phyloP scores from a whole-genome alignment of 768 basidiomycete genomes.

The Panus rudis region DNA sequence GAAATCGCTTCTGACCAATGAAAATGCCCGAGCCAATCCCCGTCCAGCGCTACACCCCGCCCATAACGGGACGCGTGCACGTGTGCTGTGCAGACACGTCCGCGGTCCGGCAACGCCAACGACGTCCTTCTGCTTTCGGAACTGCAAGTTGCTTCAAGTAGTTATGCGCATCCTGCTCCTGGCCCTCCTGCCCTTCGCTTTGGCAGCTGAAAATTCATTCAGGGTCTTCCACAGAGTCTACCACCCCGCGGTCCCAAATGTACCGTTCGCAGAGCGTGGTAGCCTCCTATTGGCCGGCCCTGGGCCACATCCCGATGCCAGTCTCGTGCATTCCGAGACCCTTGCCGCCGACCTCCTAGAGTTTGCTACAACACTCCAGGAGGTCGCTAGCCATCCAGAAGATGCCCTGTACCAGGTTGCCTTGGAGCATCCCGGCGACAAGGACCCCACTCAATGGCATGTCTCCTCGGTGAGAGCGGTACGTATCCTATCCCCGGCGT shows the following conservation, averaged over 20 bases:
- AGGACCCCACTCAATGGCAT: slow-evolving; percentile 41
- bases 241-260: slow-evolving; percentile 33
- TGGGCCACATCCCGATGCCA: slow-evolving; percentile 8
- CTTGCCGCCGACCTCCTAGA: slow-evolving; percentile 39
- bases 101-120: too few relatives aligned
- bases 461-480: slow-evolving; percentile 59
- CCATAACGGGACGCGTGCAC: too few relatives aligned
- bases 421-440: slow-evolving; percentile 40
- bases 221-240: slow-evolving; percentile 46
- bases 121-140: not conserved
- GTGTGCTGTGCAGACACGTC: too few relatives aligned
- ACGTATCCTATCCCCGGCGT: slow-evolving; percentile 18
- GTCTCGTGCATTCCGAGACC: slow-evolving; percentile 32
- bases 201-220: slow-evolving; percentile 16
- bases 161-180: slow-evolving; percentile 16
- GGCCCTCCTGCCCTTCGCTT: slow-evolving; percentile 15
- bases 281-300: slow-evolving; percentile 28
- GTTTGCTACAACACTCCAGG: slow-evolving; percentile 34
- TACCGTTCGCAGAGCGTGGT: slow-evolving; percentile 38
- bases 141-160: not conserved
- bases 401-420: slow-evolving; percentile 67
- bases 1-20: too few relatives aligned
- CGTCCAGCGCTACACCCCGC: too few relatives aligned
- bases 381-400: slow-evolving; percentile 26
- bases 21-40: too few relatives aligned